Conservation (phyloP, 345 rosid species). For the Atalantia buxifolia region DNA sequence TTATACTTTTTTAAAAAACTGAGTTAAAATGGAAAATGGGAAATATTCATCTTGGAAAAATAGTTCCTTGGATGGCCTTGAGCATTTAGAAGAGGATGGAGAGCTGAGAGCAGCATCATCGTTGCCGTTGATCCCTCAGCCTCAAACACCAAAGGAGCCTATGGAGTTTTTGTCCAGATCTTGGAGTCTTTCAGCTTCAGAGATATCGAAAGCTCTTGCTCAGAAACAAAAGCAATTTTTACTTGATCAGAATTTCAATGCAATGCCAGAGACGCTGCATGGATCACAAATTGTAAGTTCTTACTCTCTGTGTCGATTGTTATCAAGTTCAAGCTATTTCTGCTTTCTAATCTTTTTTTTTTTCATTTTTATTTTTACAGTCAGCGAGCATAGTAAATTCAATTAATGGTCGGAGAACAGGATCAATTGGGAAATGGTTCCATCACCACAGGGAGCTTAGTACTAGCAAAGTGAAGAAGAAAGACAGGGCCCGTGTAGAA, state of each 20-base stretch:
- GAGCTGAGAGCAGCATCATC: slow-evolving; percentile 32
- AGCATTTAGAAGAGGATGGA: slow-evolving; percentile 52
- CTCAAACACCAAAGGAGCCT: slow-evolving; percentile 83
- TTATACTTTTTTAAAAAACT: neutral
- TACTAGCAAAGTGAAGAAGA: slow-evolving; percentile 51
- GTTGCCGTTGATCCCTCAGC: slow-evolving; percentile 60
- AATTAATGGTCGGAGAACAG: slow-evolving; percentile 43
- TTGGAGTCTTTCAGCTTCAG: slow-evolving; percentile 88
- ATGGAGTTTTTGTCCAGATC: slow-evolving; percentile 96
- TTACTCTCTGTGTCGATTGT: neutral
- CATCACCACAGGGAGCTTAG: slow-evolving; percentile 59
- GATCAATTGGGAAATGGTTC: slow-evolving; percentile 83
- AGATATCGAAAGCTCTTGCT: slow-evolving; percentile 86
- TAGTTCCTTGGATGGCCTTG: slow-evolving; percentile 37
- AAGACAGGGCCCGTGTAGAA: slow-evolving; percentile 73
- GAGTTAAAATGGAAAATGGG: slow-evolving; percentile 51
- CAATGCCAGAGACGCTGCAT: slow-evolving; percentile 36
- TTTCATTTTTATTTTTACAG: slow-evolving; percentile 22
- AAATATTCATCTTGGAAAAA: slow-evolving; percentile 40
- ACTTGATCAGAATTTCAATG: slow-evolving; percentile 24
- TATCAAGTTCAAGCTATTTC: neutral
- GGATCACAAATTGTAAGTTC: slow-evolving; percentile 43
- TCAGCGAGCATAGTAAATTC: slow-evolving; percentile 53
- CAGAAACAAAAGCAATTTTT: slow-evolving; percentile 57
- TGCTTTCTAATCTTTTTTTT: neutral